Evolutionary conservation across 345 rosid genomes (phyloP), one percentile per base, ranked within the genome.

Genomic region (Lepidium aucheri): DNA sequence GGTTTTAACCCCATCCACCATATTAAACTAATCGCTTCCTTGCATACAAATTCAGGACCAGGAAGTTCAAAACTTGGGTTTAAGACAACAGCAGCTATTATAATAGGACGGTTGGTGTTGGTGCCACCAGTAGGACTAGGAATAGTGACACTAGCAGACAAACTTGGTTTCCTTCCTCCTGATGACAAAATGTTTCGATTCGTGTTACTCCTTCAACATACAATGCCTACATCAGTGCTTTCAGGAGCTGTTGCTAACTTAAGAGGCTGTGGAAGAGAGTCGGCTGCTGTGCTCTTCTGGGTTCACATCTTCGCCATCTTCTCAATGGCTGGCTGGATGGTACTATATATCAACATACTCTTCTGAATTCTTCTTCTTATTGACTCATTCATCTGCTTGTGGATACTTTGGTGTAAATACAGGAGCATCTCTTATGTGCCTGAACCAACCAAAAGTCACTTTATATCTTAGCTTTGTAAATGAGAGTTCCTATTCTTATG

Each of bases 211-310:
- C 85, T 95, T 65, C 98, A 95, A 76, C 97, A 95, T 62, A 43
- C 99, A 60, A 95, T 91, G 99, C 99, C 99, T 24, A 91, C 98
- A 70, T 95, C 99, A 16, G 83, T 95, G 36, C 99, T 95, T 51
- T 78, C 99, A 26, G 99, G 98, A 76, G 99, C 99, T 22, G 94
- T 95, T 49, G 94, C 99, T 6, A 95, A 74, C 80, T 83, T 95
- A 36, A 81, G 98, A 59, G 99, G 99, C 16, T 95, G 99, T 15
- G 99, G 99, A 45, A 86, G 85, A 66, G 99, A 95, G 63, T 86
- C 98, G 14, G 99, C 97, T n/a, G 94, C 98, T 22, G 86, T 89
- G 28, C 75, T 95, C 60, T 95, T 95, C 71, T 95, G 98, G 99
- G 97, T 95, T 74, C 99, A 95, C 69, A 89, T 95, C 59, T 95